Conservation (phyloP, 768 basidiomycete species). For the Russula olivacea region DNA sequence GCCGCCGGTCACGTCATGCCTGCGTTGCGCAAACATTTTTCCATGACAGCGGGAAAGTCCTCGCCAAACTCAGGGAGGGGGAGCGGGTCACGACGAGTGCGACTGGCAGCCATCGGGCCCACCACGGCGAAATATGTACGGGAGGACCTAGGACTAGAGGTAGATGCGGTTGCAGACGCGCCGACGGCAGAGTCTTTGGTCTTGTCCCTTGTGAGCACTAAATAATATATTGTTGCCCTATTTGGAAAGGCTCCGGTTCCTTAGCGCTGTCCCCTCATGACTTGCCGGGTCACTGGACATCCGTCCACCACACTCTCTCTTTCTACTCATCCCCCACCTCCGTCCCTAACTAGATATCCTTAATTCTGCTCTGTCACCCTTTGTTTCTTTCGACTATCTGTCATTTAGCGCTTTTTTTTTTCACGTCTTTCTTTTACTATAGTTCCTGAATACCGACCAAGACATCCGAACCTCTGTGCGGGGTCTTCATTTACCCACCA, state of each 20-base stretch:
- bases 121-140: slow-evolving; percentile 53
- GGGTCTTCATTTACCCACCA: neutral
- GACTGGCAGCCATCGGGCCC: slow-evolving; percentile 60
- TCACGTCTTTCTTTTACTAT: neutral
- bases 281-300: no score
- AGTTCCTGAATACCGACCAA: neutral
- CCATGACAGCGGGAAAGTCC: slow-evolving; percentile 27
- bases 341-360: neutral
- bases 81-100: slow-evolving; percentile 3
- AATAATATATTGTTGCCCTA: neutral
- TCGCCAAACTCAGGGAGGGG: neutral
- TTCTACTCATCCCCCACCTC: no score
- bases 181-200: slow-evolving; percentile 52
- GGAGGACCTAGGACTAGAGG: slow-evolving; percentile 41
- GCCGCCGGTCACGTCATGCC: slow-evolving; percentile 54
- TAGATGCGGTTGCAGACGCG: slow-evolving; percentile 50
- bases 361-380: neutral
- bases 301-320: neutral
- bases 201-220: slow-evolving; percentile 27
- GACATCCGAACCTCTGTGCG: neutral
- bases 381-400: neutral
- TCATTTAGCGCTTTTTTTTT: neutral
- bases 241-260: neutral
- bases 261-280: no score
- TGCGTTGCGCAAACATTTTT: slow-evolving; percentile 42